Evolutionary conservation across 1,284 basidiomycete genomes (phyloP), one percentile per base, ranked within the genome.

Genomic region (Sanguinoderma infundibulare): DNA sequence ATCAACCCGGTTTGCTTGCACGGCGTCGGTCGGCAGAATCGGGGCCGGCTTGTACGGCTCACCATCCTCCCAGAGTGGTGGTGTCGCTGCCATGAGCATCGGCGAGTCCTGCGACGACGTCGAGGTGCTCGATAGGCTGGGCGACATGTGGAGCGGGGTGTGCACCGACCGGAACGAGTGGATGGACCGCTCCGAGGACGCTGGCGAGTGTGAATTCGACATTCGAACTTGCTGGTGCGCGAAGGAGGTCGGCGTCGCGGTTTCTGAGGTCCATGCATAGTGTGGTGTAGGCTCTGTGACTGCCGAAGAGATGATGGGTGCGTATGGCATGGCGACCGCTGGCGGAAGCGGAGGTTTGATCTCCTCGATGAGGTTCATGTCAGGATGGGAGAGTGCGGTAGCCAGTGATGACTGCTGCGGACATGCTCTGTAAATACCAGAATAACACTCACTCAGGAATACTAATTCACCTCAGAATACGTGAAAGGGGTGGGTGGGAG

Each of bases 1-100:
- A 49, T 70, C 66, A 52, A 72, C 68, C 5, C 69, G 63, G 28
- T 62, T 44, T n/a, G 61, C 64, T 22, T 59, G 51, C 53, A 53
- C 52, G 56, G 36, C 47, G 35, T 60, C 58, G 49, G 26, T 38
- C 12, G 60, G 64, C 34, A 64, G 42, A n/a, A 59, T 46, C 22
- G 68, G 67, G 34, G 67, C 70, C 28, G 69, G 69, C 40, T 61
- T 60, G 65, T 69, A 70, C 40, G 66, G 69, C 50, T 62, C 47
- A 39, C 67, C 69, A 38, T 63, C 61, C 39, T 68, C 67, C 59
- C 61, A 66, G 26, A 68, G 57, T 28, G 68, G 67, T 20, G 64
- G 65, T 20, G 59, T 62, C 57, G 56, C 22, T 0, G 62, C 54
- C 40, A 67, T 52, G 58, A 63, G 59, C 61, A 64, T 64, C 15